phyloP scores from a whole-genome alignment of 306 rosid species.

The Luffa aegyptiaca region DNA sequence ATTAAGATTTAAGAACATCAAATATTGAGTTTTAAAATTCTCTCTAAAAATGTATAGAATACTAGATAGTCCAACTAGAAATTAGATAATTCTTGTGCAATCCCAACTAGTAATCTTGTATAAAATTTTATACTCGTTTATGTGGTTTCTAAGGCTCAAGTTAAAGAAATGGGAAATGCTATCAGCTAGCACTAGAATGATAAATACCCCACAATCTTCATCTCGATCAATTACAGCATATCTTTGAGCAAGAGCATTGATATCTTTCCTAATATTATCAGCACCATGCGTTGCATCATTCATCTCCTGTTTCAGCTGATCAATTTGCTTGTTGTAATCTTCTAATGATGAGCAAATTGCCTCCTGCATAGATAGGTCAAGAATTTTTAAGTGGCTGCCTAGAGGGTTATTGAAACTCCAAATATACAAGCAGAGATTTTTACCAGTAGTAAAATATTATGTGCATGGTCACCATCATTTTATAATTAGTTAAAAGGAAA shows the following conservation, averaged over 20 bases:
- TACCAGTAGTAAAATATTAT: not conserved
- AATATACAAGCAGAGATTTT: not conserved
- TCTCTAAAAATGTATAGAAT: not conserved
- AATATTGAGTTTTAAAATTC: not conserved
- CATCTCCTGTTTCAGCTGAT: slow-evolving; percentile 89
- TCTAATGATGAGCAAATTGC: slow-evolving; percentile 91
- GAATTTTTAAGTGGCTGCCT: not conserved
- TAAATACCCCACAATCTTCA: slow-evolving; percentile 89
- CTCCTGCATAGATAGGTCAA: slow-evolving; percentile 42
- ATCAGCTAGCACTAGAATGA: slow-evolving; percentile 17
- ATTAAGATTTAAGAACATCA: not conserved
- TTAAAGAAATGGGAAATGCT: not conserved
- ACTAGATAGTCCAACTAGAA: not conserved
- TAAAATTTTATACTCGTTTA: not conserved
- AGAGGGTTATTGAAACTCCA: not conserved
- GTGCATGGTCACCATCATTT: not conserved
- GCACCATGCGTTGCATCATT: slow-evolving; percentile 98
- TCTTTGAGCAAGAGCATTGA: slow-evolving; percentile 97
- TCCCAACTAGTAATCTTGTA: not conserved
- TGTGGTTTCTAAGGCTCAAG: not conserved
- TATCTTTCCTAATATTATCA: slow-evolving; percentile 91
- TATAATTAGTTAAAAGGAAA: not conserved
- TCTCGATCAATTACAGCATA: slow-evolving; percentile 90
- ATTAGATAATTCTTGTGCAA: not conserved
- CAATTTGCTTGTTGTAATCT: slow-evolving; percentile 98